phyloP scores from a whole-genome alignment of 371 early-diverging fungal genomes.

The Mucor indicus region DNA sequence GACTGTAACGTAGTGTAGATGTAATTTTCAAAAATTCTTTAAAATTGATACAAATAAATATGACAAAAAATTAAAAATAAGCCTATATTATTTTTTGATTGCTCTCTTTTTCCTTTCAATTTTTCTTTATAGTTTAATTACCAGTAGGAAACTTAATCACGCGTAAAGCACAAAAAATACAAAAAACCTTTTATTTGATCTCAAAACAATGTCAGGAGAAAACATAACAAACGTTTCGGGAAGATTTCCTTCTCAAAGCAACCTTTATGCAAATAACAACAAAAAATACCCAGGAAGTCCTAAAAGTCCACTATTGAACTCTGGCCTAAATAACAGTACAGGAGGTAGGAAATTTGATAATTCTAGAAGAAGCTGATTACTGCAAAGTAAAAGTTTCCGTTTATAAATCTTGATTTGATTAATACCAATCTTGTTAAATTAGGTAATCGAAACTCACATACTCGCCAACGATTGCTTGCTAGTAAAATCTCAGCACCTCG shows the following conservation, averaged over 20 bases:
- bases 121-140: no score
- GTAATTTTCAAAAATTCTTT: no score
- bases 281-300: slow-evolving; percentile 17
- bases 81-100: no score
- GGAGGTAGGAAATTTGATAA: no score
- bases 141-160: no score
- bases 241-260: slow-evolving; percentile 5
- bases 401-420: background rate
- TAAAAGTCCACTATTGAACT: slow-evolving; percentile 7
- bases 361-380: no score
- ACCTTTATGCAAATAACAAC: background rate
- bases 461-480: slow-evolving; percentile 31
- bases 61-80: no score
- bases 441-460: slow-evolving; percentile 26
- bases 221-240: slow-evolving; percentile 5
- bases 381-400: no score
- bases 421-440: background rate
- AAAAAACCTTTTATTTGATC: background rate
- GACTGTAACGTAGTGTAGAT: no score
- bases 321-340: background rate
- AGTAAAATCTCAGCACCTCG: slow-evolving; percentile 49
- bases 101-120: background rate
- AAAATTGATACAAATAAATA: no score
- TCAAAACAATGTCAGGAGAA: slow-evolving; percentile 19
- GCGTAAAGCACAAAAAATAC: background rate